Base-by-base conservation (phyloP, 352 stramenopile genomes). In the Globisporangium okanoganense region DNA sequence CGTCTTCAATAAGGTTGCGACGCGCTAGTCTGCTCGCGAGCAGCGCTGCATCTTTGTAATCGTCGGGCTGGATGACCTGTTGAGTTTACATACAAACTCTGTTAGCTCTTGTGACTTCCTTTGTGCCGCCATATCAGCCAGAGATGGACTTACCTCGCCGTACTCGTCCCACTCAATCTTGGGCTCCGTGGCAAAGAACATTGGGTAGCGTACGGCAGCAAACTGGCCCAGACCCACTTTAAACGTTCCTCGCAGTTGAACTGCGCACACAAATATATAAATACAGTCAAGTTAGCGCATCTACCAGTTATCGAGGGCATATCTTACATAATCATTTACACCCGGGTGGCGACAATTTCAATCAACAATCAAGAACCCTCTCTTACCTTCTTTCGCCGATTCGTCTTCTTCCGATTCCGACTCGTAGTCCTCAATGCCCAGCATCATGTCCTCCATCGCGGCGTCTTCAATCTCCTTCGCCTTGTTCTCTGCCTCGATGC, bases 381-480 rank as follows among this genome's bases (percentile, higher is more conserved):
- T n/a, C 29, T 5, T 54, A 90, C 76, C 73, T 74, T 90, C 78
- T 77, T 90, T 85, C 43, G 72, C 68, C 3, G 73, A 66, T 58
- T 77, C 69, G 27, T 92, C 81, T 65, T 95, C 87, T 58, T 96
- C 87, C 9, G 80, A 83, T 44, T 90, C 81, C 2, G 76, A 92
- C 62, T 96, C 87, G 55, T 92, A 96, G 70, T 96, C 87, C 70
- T 91, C 87, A 38, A 96, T 94, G 27, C 82, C 84, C 81, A 95
- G 90, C 85, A 96, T 94, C 84, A 96, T 95, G 62, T 96, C 87
- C 64, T 96, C 85, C 85, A 96, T 95, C 36, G 85, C 87, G 52
- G 87, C 87, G 56, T 95, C 87, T 53, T 94, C 87, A 45, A 95
- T 82, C 55, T 96, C 85, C 62, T 95, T 94, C 7, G 87, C 87